These are phyloP conservation scores for Neofusicoccum sp. DNA, from an alignment of 2,329 filamentous ascomycete species.

Conservation along the genomic window DNA sequence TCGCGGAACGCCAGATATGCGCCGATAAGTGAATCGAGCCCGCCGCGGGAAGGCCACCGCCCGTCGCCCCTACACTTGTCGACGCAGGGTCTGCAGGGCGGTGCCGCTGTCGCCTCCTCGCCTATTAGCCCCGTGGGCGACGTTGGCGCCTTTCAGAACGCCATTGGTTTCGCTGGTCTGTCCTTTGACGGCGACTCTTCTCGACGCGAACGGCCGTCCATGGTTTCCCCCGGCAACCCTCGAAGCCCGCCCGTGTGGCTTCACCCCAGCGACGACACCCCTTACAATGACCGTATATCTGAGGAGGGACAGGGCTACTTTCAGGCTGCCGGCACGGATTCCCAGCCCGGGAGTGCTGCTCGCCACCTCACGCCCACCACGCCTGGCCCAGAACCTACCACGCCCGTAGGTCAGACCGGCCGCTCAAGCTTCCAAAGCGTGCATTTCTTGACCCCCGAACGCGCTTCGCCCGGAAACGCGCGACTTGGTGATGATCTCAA, in stretches of 20 bases:
- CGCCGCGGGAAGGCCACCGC: conserved; percentile 32
- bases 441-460: conserved; percentile 49
- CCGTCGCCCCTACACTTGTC: conserved; percentile 39
- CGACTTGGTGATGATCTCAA: conserved; percentile 61
- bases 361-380: conserved; percentile 58
- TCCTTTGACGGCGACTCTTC: conserved; percentile 43
- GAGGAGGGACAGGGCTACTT: conserved; percentile 54
- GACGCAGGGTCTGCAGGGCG: conserved; percentile 26
- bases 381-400: conserved; percentile 40
- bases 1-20: conserved; percentile 49
- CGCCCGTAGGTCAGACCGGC: conserved; percentile 44
- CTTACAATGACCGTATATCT: conserved; percentile 27
- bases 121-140: conserved; percentile 40
- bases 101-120: conserved; percentile 35
- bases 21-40: conserved; percentile 51
- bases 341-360: conserved; percentile 58
- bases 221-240: conserved; percentile 45
- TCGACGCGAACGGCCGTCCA: conserved; percentile 20
- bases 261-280: conserved; percentile 25
- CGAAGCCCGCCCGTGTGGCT: conserved; percentile 34
- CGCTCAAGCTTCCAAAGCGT: conserved; percentile 55
- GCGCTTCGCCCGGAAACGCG: conserved; percentile 33
- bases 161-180: conserved; percentile 48
- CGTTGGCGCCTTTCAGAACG: conserved; percentile 47
- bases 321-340: conserved; percentile 56